Evolutionary conservation across 805 yeast genomes (phyloP), one percentile per base, ranked within the genome.

Genomic region (Candida arabinofermentans): DNA sequence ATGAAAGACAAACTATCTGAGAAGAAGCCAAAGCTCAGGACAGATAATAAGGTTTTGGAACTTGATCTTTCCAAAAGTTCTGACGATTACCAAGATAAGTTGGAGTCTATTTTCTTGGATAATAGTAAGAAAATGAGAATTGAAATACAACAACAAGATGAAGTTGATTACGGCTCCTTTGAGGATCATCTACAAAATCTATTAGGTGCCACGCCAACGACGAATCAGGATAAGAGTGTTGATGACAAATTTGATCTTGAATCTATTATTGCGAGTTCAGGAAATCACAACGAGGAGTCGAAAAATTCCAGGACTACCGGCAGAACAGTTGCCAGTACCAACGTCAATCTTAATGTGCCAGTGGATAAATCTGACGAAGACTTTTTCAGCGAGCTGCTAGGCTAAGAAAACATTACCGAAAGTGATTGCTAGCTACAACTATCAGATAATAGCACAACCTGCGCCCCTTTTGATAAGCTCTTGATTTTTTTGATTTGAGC

Each of bases 161-260:
- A 29, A 16, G 6, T 29, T 29, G 32, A 29, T 16, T 29, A 36
- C n/a, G 22, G 34, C 16, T 27, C 43, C 4, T 49, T 53, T 29
- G 54, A 54, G 17, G 48, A 46, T 26, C 49, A 54, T 29, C 39
- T 60, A 26, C 44, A 51, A 13, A 55, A 49, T 14, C 43, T 60
- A 19, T 24, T 60, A 27, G 52, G 51, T 21, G 41, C 8, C 12
- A 17, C 35, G 2, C 17, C 26, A 6, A 10, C 18, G 4, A 17
- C 8, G 5, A 19, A 9, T 21, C 9, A n/a, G 7, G 7, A 17
- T 8, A 22, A 22, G 17, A 4, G 5, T 5, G 32, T 5, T 29
- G 19, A 8, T 14, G 8, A 14, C 16, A 16, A n/a, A n/a, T 29
- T 29, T 14, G 19, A 29, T 29, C 32, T 29, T 14, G 32, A 29